Percentiles rank a stretch among this genome's conserved stretches.
Evolutionary conservation across 805 yeast species (phyloP).

Genomic region (Pichia membranifaciens): DNA sequence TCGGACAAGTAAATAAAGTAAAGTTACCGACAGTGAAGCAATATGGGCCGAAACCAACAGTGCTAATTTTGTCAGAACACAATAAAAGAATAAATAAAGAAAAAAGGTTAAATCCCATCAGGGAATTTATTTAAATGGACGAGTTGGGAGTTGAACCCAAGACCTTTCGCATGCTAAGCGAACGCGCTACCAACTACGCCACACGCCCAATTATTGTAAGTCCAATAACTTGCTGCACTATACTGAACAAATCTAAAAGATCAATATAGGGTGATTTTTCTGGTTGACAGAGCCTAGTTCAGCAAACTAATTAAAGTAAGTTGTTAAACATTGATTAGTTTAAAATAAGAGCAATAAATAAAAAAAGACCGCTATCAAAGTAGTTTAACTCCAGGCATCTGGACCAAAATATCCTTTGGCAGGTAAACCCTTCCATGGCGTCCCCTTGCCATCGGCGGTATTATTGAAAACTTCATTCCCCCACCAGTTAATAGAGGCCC

Average conservation of each 20-base stretch:
- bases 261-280: too few relatives aligned
- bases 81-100: constrained; percentile 15
- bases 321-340: too few relatives aligned
- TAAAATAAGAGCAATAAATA: too few relatives aligned
- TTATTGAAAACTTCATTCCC: background rate
- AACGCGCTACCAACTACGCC: constrained; percentile 82
- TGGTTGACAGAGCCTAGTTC: too few relatives aligned
- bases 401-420: background rate
- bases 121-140: constrained; percentile 37
- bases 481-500: background rate
- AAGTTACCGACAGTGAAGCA: too few relatives aligned
- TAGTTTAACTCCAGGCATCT: background rate
- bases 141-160: constrained; percentile 77
- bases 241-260: too few relatives aligned
- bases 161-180: constrained; percentile 80
- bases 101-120: constrained; percentile 19
- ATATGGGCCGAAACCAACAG: too few relatives aligned
- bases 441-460: background rate
- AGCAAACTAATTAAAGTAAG: too few relatives aligned
- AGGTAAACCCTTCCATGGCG: background rate
- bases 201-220: constrained; percentile 47
- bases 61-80: too few relatives aligned
- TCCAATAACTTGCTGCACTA: too few relatives aligned
- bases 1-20: background rate
- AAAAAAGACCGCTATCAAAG: too few relatives aligned